Evolutionary conservation across 2,329 filamentous ascomycete species (phyloP).

Genomic region (Tolypocladium tundrense): DNA sequence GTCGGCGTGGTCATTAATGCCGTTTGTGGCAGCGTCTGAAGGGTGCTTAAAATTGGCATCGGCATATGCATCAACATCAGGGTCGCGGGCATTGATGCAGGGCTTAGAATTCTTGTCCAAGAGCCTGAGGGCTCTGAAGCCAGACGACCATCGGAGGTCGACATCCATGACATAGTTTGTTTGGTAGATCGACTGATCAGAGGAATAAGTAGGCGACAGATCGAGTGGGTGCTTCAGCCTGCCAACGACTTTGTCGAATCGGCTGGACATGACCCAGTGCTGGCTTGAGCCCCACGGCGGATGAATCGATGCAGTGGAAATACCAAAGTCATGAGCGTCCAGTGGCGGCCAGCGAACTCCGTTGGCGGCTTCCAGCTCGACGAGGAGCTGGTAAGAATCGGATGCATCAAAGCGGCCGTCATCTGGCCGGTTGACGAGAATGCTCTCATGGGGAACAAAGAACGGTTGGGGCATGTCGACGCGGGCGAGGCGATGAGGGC

Average conservation of each 20-base stretch:
- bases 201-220: slow-evolving; percentile 15
- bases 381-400: slow-evolving; percentile 36
- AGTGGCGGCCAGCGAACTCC: slow-evolving; percentile 42
- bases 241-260: slow-evolving; percentile 30
- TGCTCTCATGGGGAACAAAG: slow-evolving; percentile 39
- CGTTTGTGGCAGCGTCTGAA: slow-evolving; percentile 9
- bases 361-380: slow-evolving; percentile 42
- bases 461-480: slow-evolving; percentile 40
- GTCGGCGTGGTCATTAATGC: slow-evolving; percentile 8
- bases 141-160: slow-evolving; percentile 35
- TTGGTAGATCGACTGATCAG: slow-evolving; percentile 11
- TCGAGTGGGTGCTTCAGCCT: slow-evolving; percentile 25
- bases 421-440: slow-evolving; percentile 37
- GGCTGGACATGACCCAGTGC: slow-evolving; percentile 30
- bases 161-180: slow-evolving; percentile 40
- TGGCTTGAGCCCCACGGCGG: slow-evolving; percentile 10
- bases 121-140: slow-evolving; percentile 22
- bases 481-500: slow-evolving; percentile 34
- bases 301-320: slow-evolving; percentile 9
- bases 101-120: slow-evolving; percentile 32
- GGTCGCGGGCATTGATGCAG: slow-evolving; percentile 32
- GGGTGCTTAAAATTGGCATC: slow-evolving; percentile 12
- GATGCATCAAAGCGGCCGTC: slow-evolving; percentile 36
- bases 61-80: slow-evolving; percentile 15
- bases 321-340: slow-evolving; percentile 23